Base-by-base conservation (phyloP, 2,329 filamentous ascomycete genomes). In the Apiospora aurea region DNA sequence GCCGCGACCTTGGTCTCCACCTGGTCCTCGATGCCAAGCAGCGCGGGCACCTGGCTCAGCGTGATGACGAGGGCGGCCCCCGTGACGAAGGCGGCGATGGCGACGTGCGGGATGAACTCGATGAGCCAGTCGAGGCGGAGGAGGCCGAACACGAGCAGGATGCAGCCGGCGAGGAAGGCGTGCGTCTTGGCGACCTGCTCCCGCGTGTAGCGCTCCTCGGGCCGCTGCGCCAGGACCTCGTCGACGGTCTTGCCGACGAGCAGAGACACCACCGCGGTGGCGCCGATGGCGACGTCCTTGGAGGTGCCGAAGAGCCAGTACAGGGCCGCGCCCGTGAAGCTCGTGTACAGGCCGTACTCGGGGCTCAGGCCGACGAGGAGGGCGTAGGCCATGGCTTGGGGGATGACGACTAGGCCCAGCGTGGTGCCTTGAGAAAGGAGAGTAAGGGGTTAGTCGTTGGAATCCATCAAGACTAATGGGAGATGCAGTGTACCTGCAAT, bases 261-360 rank as follows among this genome's bases (percentile, higher is more conserved):
- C 51, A 71, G 75, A 70, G 46, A 69, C 16, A 16, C 41, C 4
- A n/a, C 2, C 24, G 14, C 64, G n/a, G 67, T 18, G 7, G 24
- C 92, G 18, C 96, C 96, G 71, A 98, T 98, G 16, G 96, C 98
- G 79, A 99, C 98, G 82, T 99, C 96, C 81, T 98, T 99, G 14
- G 96, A 98, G 0, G 96, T 99, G 44, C 95, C 96, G 79, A 98
- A 98, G 79, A 98, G 93, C 96, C 96, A 98, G 83, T 99, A 99
- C 73, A 97, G 87, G 74, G 97, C 82, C 18, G 97, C 95, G 69
- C 96, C 96, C 88, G 98, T 96, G 80, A 99, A 98, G 0, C 95
- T 98, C 0, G 96, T 96, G 82, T 97, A 97, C 0, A 98, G 88
- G 69, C 96, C 96, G 78, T 92, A 98, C 79, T 98, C 88, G 7